Base-by-base conservation (phyloP, 305 asterid genomes). In the Striga hermonthica region DNA sequence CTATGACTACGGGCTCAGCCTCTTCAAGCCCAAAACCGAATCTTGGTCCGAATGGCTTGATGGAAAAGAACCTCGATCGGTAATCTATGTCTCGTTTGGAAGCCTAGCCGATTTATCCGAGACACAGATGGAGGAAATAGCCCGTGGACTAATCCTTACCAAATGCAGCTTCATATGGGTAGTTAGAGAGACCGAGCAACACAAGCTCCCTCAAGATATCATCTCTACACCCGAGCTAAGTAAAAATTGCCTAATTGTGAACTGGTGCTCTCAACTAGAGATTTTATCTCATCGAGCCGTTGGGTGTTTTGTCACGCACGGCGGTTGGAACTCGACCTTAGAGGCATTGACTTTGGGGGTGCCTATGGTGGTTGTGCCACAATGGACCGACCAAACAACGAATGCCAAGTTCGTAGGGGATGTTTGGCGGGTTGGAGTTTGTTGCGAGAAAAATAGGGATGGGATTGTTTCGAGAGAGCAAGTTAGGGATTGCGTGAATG, bases 251-350 rank as follows among this genome's bases (percentile, higher is more conserved):
- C 45, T 70, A 37, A 50, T 80, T 5, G 73, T 80, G 36, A 76
- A 62, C 35, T 80, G 84, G 84, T 67, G 80, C 54, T 47, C 64
- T 6, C 81, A 80, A 14, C 68, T 76, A 10, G 64, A 73, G 38
- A 75, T 70, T 1, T 39, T 80, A 35, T 76, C 79, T 3, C 79
- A 77, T 38, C 44, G 44, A 4, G 75, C 80, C 8, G 48, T 80
- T 28, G 80, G 78, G 53, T 75, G 82, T n/a, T 80, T 80, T 49
- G 3, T 74, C 10, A 69, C 75, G 0, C 86, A 81, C 54, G 43
- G 83, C 28, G 82, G 84, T 9, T 80, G 81, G 85, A 80, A 80
- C 57, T 80, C 80, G 34, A 74, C 85, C 2, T 9, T 76, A 3
- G 81, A 80, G 31, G 78, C 78, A 7, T n/a, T 80, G 60, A 55